Base-by-base conservation (phyloP, 768 basidiomycete genomes). In the Termitomyces sp. region DNA sequence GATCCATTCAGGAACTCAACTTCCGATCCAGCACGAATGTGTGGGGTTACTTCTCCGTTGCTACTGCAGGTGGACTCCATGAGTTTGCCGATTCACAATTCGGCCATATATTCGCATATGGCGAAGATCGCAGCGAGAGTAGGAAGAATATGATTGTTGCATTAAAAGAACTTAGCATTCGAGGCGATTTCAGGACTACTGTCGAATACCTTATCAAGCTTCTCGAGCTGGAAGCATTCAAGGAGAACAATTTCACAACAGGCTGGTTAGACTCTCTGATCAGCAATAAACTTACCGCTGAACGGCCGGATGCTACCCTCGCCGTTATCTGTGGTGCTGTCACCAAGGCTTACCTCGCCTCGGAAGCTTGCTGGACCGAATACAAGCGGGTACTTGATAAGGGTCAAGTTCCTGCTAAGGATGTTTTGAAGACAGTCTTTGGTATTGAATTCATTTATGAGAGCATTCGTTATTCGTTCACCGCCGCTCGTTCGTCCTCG, bases 101-200 rank as follows among this genome's bases (percentile, higher is more conserved):
- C 66, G 97, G 97, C 53, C 97, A 99, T 69, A 98, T 98, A 68
- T 99, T 99, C 63, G 97, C 96, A 17, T 98, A 98, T 64, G 97
- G 97, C 52, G 90, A 95, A 71, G 96, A 98, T 68, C 91, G 97
- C 62, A 77, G 83, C 58, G 95, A 98, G 72, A 91, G 90, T 65
- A 74, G 97, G 66, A 99, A 99, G 79, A 98, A 98, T 70, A 99
- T 99, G 96, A 96, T 99, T 59, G 90, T 99, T 62, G 97, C 97
- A 2, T 76, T 99, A 64, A 98, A 98, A 76, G 97, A 98, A 72
- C 78, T 98, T 62, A 94, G 92, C 71, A 99, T 99, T 70, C 93
- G 97, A 64, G 97, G 97, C 56, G 97, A 99, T 71, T 99, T 99
- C 79, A 78, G 97, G 60, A 97, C 94, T 14, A 99, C 97, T 0